Conservation (phyloP, 2,329 filamentous ascomycete species). For the Phialemonium atrogriseum region DNA sequence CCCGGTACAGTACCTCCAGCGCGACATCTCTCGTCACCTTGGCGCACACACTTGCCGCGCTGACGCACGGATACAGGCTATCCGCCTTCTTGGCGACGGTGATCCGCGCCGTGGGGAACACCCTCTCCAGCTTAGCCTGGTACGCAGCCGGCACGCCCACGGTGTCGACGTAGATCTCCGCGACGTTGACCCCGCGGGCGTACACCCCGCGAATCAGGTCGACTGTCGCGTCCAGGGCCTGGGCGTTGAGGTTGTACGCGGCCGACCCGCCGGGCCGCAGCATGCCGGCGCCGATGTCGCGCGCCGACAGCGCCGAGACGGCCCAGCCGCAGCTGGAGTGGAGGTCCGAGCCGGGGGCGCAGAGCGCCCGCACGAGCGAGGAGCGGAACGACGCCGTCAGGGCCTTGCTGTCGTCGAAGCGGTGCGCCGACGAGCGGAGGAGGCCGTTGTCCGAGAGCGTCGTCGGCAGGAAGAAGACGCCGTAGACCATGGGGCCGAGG, state of each 20-base stretch:
- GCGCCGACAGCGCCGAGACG: constrained; percentile 69
- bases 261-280: constrained; percentile 47
- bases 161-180: constrained; percentile 91
- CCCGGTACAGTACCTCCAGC: constrained; percentile 67
- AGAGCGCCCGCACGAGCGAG: constrained; percentile 60
- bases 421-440: constrained; percentile 62
- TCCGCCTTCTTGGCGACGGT: constrained; percentile 89
- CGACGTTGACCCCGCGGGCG: constrained; percentile 69
- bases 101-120: constrained; percentile 71
- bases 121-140: constrained; percentile 72
- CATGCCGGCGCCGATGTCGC: constrained; percentile 76
- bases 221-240: constrained; percentile 89
- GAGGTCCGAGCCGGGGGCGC: constrained; percentile 48
- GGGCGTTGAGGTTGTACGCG: constrained; percentile 86
- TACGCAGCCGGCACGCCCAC: constrained; percentile 77
- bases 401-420: constrained; percentile 93
- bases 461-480: constrained; percentile 66
- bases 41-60: constrained; percentile 86
- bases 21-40: constrained; percentile 93
- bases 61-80: constrained; percentile 84
- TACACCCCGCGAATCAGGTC: constrained; percentile 72
- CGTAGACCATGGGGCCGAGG: constrained; percentile 73
- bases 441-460: constrained; percentile 62
- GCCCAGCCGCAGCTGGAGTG: constrained; percentile 68
- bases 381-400: constrained; percentile 74